A percentile compares a stretch with the other conserved stretches of the same genome.
phyloP scores from a whole-genome alignment of 1,284 basidiomycete genomes.

The Malassezia equina region DNA sequence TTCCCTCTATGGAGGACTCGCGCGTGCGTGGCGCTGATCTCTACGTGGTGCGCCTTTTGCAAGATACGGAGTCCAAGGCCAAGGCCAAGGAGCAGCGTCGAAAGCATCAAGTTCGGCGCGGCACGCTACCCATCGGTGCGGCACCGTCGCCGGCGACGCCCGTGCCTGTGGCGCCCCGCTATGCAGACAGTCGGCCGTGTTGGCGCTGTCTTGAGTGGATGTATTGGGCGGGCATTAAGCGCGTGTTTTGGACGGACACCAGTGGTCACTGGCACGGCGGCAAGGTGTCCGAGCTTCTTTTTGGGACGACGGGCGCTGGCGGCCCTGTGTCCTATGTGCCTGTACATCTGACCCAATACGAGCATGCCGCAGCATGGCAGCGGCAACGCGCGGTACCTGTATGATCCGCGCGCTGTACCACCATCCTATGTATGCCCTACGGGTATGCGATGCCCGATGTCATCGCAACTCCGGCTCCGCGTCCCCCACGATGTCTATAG shows the following conservation, averaged over 20 bases:
- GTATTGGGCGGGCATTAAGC: conserved; percentile 23
- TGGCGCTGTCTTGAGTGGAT: conserved; percentile 24
- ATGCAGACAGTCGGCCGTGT: conserved; percentile 21
- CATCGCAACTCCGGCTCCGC: not conserved
- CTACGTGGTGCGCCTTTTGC: conserved; percentile 20
- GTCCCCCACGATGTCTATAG: not conserved
- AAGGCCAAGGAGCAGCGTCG: conserved; percentile 19
- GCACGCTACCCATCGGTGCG: not conserved
- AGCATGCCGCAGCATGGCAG: conserved; percentile 18
- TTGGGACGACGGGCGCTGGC: conserved; percentile 2
- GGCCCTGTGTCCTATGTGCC: conserved; percentile 3
- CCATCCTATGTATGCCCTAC: not conserved
- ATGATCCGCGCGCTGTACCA: not conserved
- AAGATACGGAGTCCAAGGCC: conserved; percentile 20
- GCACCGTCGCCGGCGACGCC: not conserved
- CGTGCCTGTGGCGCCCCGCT: conserved; percentile 4
- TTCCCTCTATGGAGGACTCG: conserved; percentile 5
- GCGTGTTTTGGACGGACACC: conserved; percentile 20
- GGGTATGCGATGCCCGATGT: not conserved
- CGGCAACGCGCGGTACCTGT: not conserved
- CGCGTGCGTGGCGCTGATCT: conserved; percentile 19
- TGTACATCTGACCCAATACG: conserved; percentile 21
- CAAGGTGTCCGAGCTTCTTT: conserved; percentile 17
- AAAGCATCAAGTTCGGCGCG: not conserved
- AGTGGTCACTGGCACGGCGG: conserved; percentile 17